These are phyloP conservation scores for Citrullus amarus DNA, from an alignment of 306 rosid genomes.

Conservation along the genomic window DNA sequence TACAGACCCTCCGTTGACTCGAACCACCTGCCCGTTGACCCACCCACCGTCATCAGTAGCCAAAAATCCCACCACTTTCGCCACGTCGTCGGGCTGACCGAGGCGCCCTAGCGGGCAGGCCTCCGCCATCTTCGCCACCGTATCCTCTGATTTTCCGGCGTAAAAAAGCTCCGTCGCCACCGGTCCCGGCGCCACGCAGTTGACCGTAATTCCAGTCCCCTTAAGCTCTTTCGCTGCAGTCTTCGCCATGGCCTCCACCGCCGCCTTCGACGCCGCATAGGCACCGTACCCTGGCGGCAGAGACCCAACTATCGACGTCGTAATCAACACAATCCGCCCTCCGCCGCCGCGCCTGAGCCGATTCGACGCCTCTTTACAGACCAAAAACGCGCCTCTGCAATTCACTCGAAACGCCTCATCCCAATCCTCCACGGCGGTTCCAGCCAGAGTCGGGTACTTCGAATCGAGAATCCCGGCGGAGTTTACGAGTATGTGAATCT, in stretches of 20 bases:
- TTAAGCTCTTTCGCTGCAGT: constrained; percentile 46
- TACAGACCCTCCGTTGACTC: constrained; percentile 34
- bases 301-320: constrained; percentile 30
- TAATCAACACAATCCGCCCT: constrained; percentile 30
- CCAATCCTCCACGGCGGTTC: constrained; percentile 25
- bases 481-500: constrained; percentile 35
- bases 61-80: constrained; percentile 34
- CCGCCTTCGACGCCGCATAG: constrained; percentile 46
- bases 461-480: constrained; percentile 29
- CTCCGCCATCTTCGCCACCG: background rate
- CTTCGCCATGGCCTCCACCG: constrained; percentile 45
- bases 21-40: constrained; percentile 49
- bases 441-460: constrained; percentile 19
- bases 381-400: constrained; percentile 35
- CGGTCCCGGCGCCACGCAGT: constrained; percentile 55
- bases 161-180: constrained; percentile 32
- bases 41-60: constrained; percentile 30
- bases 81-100: constrained; percentile 33
- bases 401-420: constrained; percentile 23
- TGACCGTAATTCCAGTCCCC: constrained; percentile 37
- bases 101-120: constrained; percentile 25
- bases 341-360: constrained; percentile 46
- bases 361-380: constrained; percentile 35
- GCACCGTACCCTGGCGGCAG: constrained; percentile 17
- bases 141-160: constrained; percentile 31